Percentiles rank a stretch among this genome's conserved stretches.
Evolutionary conservation across 78 protist species (phyloP).

Genomic region (Emiliania huxleyi): DNA sequence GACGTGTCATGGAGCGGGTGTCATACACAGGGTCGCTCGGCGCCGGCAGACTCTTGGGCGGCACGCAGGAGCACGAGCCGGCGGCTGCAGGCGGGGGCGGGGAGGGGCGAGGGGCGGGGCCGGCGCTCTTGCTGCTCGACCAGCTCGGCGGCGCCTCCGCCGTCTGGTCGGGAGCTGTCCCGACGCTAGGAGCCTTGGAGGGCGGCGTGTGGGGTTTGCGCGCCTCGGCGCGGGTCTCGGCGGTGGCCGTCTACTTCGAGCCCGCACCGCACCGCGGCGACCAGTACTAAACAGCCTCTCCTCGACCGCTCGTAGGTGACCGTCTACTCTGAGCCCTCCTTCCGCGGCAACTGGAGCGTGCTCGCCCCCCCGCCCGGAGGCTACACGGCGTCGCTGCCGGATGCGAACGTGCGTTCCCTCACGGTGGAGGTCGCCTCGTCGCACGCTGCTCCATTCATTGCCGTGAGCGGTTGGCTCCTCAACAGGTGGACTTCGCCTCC

Average conservation of each 20-base stretch:
- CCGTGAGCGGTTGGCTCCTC: too few species aligned
- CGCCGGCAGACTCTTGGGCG: not conserved
- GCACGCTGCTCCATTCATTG: too few species aligned
- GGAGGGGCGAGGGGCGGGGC: not conserved
- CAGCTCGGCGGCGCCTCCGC: not conserved
- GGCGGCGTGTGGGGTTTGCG: not conserved
- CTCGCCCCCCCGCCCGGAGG: not conserved
- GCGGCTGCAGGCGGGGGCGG: not conserved
- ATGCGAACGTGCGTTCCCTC: too few species aligned
- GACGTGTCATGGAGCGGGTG: too few species aligned
- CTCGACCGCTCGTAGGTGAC: not conserved
- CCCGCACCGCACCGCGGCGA: not conserved
- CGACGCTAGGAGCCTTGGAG: not conserved
- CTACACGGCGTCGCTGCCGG: too few species aligned
- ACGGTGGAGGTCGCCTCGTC: too few species aligned
- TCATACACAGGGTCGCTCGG: not conserved
- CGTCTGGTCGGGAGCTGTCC: not conserved
- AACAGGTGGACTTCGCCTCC: too few species aligned
- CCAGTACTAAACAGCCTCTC: too few species aligned
- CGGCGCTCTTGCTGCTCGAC: not conserved
- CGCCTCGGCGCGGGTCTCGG: not conserved
- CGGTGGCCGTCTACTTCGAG: not conserved
- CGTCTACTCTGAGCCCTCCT: not conserved
- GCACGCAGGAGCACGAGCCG: not conserved
- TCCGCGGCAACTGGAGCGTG: not conserved